Conservation (phyloP, 495 filamentous ascomycete genomes). For the Penicillium parvum region DNA sequence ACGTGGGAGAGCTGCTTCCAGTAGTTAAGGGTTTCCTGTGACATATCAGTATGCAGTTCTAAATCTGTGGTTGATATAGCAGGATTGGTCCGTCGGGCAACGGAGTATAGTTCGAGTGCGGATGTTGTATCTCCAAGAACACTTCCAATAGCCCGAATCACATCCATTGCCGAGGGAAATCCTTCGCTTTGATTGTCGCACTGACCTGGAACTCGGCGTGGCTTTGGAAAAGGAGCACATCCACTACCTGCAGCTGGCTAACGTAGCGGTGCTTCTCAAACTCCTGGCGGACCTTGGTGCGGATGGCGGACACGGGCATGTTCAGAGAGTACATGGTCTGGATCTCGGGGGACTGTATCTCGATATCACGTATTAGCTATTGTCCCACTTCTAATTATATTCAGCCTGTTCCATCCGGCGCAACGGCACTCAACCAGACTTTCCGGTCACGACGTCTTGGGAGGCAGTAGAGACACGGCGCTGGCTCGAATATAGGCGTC, state of each 20-base stretch:
- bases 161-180: neutral
- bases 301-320: slow-evolving; percentile 80
- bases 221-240: slow-evolving; percentile 82
- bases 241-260: slow-evolving; percentile 78
- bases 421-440: neutral
- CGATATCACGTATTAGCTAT: slow-evolving; percentile 16
- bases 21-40: slow-evolving; percentile 94
- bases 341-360: slow-evolving; percentile 80
- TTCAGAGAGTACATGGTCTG: slow-evolving; percentile 93
- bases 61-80: neutral
- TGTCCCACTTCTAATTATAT: neutral
- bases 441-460: too few species aligned
- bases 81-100: neutral
- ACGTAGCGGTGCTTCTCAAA: slow-evolving; percentile 96
- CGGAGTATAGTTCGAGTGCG: neutral
- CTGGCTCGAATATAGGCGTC: slow-evolving; percentile 2
- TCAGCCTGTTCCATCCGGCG: neutral
- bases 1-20: slow-evolving; percentile 97
- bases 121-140: too few species aligned
- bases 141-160: too few species aligned
- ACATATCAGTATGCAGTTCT: slow-evolving; percentile 1
- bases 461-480: too few species aligned
- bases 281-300: slow-evolving; percentile 93
- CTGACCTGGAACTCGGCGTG: slow-evolving; percentile 82
- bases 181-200: neutral